Evolutionary conservation across 257 asterid species (phyloP).

Genomic region (Nemophila menziesii): DNA sequence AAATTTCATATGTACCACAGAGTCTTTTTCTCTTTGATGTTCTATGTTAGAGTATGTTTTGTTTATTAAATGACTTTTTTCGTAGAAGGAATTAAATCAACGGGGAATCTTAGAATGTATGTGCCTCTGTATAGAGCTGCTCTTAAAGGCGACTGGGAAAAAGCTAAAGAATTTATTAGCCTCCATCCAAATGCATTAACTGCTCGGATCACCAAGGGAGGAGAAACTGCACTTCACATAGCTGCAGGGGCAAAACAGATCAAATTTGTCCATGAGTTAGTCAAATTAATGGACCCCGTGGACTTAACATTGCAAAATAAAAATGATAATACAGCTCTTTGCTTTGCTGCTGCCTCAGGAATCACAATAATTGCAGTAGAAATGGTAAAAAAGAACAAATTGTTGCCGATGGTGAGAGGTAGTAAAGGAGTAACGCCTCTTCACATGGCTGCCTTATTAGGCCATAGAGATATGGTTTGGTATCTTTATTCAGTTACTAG

Average conservation of each 20-base stretch:
- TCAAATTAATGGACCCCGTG: slow-evolving; percentile 19
- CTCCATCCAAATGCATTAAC: slow-evolving; percentile 15
- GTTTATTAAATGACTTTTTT: too few relatives aligned
- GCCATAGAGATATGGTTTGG: slow-evolving; percentile 25
- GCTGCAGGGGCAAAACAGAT: slow-evolving; percentile 29
- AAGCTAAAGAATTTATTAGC: slow-evolving; percentile 14
- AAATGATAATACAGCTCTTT: slow-evolving; percentile 24
- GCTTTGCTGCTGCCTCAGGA: slow-evolving; percentile 33
- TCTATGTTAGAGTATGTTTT: too few relatives aligned
- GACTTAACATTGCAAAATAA: slow-evolving; percentile 23
- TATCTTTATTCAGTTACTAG: slow-evolving; percentile 23
- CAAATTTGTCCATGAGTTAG: slow-evolving; percentile 22
- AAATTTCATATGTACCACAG: too few relatives aligned
- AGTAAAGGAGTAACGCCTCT: slow-evolving; percentile 29
- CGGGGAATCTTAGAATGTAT: slow-evolving; percentile 15
- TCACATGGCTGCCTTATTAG: slow-evolving; percentile 31
- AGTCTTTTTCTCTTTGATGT: too few relatives aligned
- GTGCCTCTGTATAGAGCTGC: slow-evolving; percentile 29
- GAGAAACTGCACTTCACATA: slow-evolving; percentile 26
- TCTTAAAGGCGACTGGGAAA: slow-evolving; percentile 22
- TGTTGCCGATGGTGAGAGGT: slow-evolving; percentile 23
- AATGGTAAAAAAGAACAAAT: slow-evolving; percentile 19
- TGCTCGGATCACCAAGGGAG: slow-evolving; percentile 23
- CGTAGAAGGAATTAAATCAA: slow-evolving; percentile 15
- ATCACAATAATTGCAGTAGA: slow-evolving; percentile 16